A percentile compares a stretch with the other conserved stretches of the same genome.
Conservation (phyloP, 169 alveolate species). For the Plasmodium fragile region DNA sequence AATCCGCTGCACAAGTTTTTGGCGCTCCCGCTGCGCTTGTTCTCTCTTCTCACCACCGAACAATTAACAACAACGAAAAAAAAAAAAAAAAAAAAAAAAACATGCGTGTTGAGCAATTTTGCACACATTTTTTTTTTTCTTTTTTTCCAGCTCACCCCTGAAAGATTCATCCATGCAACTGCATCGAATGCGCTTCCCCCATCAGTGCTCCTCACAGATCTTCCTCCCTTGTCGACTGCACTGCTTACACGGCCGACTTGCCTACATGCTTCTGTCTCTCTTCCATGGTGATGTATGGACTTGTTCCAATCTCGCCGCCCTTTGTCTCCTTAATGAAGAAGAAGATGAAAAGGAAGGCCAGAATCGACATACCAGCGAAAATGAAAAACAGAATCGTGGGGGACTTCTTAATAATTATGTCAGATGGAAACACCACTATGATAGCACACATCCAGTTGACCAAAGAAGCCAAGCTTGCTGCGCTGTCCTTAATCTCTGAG, state of each 20-base stretch:
- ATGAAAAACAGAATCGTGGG: slow-evolving; percentile 80
- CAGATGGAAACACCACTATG: slow-evolving; percentile 86
- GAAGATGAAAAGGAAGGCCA: slow-evolving; percentile 79
- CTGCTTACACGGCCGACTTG: slow-evolving; percentile 18
- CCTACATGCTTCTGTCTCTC: slow-evolving; percentile 47
- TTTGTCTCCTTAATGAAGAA: slow-evolving; percentile 88
- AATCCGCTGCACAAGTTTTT: not conserved
- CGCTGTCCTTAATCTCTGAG: slow-evolving; percentile 88
- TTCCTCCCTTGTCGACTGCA: not conserved
- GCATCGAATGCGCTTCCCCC: not conserved
- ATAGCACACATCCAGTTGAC: slow-evolving; percentile 88
- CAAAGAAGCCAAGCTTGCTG: slow-evolving; percentile 85
- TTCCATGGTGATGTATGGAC: slow-evolving; percentile 53
- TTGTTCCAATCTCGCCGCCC: slow-evolving; percentile 85
- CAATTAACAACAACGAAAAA: not conserved
- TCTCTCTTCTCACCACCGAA: not conserved
- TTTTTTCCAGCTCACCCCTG: not conserved
- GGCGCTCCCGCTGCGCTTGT: not conserved
- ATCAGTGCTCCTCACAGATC: not conserved
- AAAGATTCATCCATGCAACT: not conserved
- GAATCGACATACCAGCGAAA: slow-evolving; percentile 79
- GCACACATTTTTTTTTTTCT: not conserved
- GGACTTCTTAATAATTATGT: slow-evolving; percentile 78
- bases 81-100: no score
- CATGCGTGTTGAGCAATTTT: not conserved